Conservation (phyloP, 139 green algal genomes). For the Chlamydomonas applanata region DNA sequence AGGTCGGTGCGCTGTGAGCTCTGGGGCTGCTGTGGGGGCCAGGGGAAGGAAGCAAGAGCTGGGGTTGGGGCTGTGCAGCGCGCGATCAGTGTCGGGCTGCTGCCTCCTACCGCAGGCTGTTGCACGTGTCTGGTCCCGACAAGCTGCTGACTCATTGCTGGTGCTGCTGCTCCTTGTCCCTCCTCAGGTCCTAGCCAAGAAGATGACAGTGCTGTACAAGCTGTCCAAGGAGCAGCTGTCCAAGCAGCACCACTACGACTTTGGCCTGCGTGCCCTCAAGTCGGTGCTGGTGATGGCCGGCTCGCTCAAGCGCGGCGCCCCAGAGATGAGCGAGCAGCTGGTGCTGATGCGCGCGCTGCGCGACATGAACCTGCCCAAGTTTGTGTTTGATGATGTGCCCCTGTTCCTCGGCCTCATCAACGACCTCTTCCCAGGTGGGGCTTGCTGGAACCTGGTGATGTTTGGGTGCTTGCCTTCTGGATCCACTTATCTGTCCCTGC, state of each 20-base stretch:
- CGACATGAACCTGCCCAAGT: conserved; percentile 92
- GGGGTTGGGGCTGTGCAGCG: too few species aligned
- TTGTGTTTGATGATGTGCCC: conserved; percentile 85
- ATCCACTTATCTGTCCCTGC: too few species aligned
- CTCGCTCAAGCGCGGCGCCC: conserved; percentile 73
- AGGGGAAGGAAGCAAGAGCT: conserved; percentile 66
- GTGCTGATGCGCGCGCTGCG: conserved; percentile 84
- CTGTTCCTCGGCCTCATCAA: conserved; percentile 86
- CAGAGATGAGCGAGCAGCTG: conserved; percentile 72
- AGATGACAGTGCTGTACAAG: conserved; percentile 90
- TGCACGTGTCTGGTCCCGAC: background rate
- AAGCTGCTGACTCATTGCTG: background rate
- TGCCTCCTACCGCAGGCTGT: too few species aligned
- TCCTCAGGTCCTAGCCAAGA: conserved; percentile 72
- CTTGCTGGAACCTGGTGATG: too few species aligned
- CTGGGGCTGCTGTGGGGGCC: background rate
- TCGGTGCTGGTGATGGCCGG: conserved; percentile 84
- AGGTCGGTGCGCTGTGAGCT: conserved; percentile 50
- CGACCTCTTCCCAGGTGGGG: conserved; percentile 56
- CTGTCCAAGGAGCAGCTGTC: conserved; percentile 79
- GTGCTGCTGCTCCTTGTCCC: background rate
- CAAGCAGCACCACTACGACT: conserved; percentile 89
- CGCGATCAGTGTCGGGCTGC: too few species aligned
- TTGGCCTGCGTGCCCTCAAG: conserved; percentile 81
- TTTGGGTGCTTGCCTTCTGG: too few species aligned